Conservation (phyloP, 495 filamentous ascomycete species). For the Tuber indicum region DNA sequence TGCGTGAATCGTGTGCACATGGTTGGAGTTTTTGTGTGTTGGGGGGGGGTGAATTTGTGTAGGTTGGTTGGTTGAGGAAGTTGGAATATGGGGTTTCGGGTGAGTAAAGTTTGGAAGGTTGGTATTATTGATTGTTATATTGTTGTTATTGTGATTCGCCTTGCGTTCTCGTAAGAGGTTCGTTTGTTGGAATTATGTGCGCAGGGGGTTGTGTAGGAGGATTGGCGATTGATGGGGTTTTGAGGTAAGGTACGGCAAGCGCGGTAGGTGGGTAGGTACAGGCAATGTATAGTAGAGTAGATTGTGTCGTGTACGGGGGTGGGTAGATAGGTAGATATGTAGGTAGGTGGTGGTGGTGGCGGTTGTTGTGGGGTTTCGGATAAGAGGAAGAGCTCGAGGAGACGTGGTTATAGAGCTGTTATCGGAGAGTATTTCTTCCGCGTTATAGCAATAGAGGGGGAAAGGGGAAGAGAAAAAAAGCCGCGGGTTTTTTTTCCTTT, state of each 20-base stretch:
- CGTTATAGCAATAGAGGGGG: slow-evolving; percentile 23
- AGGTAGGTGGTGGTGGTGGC: slow-evolving; percentile 5
- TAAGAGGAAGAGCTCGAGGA: background rate
- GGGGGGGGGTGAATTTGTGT: background rate
- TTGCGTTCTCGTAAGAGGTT: background rate
- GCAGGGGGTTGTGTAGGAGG: background rate
- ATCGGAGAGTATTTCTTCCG: slow-evolving; percentile 6
- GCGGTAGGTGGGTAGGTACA: background rate
- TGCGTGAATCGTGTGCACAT: slow-evolving; percentile 43
- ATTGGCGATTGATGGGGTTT: slow-evolving; percentile 1
- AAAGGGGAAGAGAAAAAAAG: slow-evolving; percentile 4
- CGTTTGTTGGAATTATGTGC: background rate
- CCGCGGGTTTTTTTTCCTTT: slow-evolving; percentile 16
- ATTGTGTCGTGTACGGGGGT: background rate
- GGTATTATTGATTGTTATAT: slow-evolving; percentile 1
- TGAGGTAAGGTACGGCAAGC: background rate
- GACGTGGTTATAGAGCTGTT: slow-evolving; percentile 11
- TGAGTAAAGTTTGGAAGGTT: background rate
- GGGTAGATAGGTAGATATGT: background rate
- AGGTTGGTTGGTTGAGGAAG: background rate
- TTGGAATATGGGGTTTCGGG: background rate
- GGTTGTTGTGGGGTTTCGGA: slow-evolving; percentile 8
- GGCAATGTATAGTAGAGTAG: background rate
- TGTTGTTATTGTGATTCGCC: slow-evolving; percentile 1
- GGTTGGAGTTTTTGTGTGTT: slow-evolving; percentile 11